Evolutionary conservation across 352 stramenopile species (phyloP).

Genomic region (Pythium brachiatum): DNA sequence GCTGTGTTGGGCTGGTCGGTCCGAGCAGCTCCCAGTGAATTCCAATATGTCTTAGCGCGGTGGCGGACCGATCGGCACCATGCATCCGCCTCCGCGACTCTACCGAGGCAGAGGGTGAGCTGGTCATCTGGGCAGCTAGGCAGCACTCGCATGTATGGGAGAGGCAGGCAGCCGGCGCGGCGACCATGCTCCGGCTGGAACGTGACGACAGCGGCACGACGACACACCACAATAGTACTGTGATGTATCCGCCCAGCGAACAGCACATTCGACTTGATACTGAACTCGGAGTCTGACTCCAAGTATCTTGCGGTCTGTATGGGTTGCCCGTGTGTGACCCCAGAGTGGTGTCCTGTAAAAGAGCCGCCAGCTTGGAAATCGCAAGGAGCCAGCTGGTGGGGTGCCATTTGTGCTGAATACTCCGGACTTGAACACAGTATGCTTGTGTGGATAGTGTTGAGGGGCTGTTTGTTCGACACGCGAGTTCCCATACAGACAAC

Average conservation of each 20-base stretch:
- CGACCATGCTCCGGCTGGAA: not conserved
- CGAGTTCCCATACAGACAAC: not conserved
- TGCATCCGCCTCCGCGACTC: not conserved
- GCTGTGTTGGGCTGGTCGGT: not conserved
- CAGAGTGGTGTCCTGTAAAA: not conserved
- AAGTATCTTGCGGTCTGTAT: too few relatives aligned
- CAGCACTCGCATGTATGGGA: not conserved
- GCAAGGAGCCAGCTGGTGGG: not conserved
- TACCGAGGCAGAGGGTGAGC: not conserved
- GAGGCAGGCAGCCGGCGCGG: not conserved
- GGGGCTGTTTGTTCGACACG: not conserved
- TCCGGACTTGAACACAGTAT: not conserved
- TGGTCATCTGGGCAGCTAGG: not conserved
- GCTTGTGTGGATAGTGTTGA: too few relatives aligned
- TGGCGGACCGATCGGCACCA: not conserved
- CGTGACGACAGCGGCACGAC: not conserved
- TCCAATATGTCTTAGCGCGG: not conserved
- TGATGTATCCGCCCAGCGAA: too few relatives aligned
- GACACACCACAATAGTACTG: too few relatives aligned
- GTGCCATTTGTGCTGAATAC: not conserved
- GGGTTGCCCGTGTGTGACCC: too few relatives aligned
- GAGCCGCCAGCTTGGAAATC: not conserved
- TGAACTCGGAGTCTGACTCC: too few relatives aligned
- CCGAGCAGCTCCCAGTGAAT: not conserved
- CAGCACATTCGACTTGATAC: too few relatives aligned